phyloP scores from a whole-genome alignment of 768 basidiomycete species.

The Lactarius trivialis region DNA sequence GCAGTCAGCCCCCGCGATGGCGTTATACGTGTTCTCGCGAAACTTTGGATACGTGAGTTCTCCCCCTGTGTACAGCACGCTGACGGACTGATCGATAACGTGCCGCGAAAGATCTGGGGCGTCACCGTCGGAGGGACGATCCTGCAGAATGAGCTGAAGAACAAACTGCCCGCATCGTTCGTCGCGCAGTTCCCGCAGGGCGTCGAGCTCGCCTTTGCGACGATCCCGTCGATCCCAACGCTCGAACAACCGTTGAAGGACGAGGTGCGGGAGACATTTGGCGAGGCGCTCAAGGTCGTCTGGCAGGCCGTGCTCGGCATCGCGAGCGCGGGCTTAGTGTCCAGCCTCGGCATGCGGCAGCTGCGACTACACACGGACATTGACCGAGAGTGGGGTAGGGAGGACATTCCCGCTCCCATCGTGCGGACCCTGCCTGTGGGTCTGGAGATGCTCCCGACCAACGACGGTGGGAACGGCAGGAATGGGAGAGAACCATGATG shows the following conservation, averaged over 20 bases:
- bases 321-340: constrained; percentile 26
- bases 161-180: constrained; percentile 29
- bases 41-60: constrained; percentile 20
- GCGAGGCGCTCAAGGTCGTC: constrained; percentile 25
- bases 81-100: background rate
- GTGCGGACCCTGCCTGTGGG: background rate
- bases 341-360: constrained; percentile 27
- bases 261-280: constrained; percentile 29
- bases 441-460: background rate
- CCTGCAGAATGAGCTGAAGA: constrained; percentile 34
- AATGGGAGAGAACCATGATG: background rate
- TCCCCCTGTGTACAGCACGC: background rate
- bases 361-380: constrained; percentile 27
- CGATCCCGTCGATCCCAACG: constrained; percentile 28
- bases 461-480: too few species aligned
- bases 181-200: constrained; percentile 25
- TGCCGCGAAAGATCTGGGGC: constrained; percentile 32
- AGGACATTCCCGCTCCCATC: background rate
- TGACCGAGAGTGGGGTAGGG: constrained; percentile 30
- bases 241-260: constrained; percentile 24
- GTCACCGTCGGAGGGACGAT: constrained; percentile 33
- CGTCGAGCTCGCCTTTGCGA: constrained; percentile 24
- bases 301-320: constrained; percentile 31
- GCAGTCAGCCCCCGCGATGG: constrained; percentile 31
- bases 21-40: constrained; percentile 28